Evolutionary conservation across 495 filamentous ascomycete genomes (phyloP).

Genomic region (Penicillium parvum): DNA sequence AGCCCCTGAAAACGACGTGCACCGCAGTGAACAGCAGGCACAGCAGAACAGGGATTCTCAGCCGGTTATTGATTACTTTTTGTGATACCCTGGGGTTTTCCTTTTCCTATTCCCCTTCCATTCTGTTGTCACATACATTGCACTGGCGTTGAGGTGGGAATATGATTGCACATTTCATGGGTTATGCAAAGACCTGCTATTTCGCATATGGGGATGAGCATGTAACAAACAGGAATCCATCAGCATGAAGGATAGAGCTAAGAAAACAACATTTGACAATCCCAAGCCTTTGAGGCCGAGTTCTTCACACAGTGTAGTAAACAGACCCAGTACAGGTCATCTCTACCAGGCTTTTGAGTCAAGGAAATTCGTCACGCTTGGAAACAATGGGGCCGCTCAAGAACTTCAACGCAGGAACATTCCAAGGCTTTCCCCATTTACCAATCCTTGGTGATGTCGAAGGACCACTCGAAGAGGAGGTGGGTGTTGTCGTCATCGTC

Average conservation of each 20-base stretch:
- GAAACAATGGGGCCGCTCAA: slow-evolving; percentile 29
- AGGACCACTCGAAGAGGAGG: slow-evolving; percentile 86
- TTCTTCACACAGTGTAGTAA: slow-evolving; percentile 17
- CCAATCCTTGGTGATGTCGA: slow-evolving; percentile 96
- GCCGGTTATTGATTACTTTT: slow-evolving; percentile 70
- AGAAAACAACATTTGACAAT: slow-evolving; percentile 13
- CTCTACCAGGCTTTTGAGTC: slow-evolving; percentile 24
- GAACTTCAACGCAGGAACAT: slow-evolving; percentile 21
- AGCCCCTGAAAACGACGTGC: slow-evolving; percentile 89
- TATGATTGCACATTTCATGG: slow-evolving; percentile 26
- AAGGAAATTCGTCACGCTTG: slow-evolving; percentile 33
- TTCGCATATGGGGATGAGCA: slow-evolving; percentile 18
- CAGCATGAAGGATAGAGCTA: not conserved
- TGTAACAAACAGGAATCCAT: slow-evolving; percentile 10
- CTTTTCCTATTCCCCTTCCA: slow-evolving; percentile 7
- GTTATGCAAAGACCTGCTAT: slow-evolving; percentile 2
- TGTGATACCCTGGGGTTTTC: slow-evolving; percentile 51
- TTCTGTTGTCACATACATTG: slow-evolving; percentile 14
- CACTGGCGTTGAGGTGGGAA: slow-evolving; percentile 33
- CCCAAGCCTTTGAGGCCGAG: slow-evolving; percentile 15
- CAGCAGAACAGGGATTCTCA: slow-evolving; percentile 55
- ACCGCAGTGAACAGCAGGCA: slow-evolving; percentile 66
- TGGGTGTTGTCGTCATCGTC: slow-evolving; percentile 88
- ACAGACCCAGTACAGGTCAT: slow-evolving; percentile 6
- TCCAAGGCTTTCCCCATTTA: slow-evolving; percentile 17